Evolutionary conservation across 768 basidiomycete species (phyloP).

Genomic region (Boletus vinaceobasis): DNA sequence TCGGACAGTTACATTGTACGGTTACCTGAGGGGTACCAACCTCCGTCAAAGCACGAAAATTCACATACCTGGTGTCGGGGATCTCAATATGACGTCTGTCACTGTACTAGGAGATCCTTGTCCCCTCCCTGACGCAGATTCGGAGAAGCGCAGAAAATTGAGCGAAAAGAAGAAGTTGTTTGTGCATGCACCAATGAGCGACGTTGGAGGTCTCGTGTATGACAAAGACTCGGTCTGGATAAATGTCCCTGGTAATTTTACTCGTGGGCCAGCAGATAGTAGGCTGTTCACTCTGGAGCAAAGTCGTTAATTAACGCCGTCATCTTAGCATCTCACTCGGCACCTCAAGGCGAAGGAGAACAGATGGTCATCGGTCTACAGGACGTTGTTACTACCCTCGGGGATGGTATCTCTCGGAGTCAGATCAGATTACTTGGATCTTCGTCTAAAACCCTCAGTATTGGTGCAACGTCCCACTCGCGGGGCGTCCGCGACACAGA

Average conservation of each 20-base stretch:
- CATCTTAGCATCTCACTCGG: slow-evolving; percentile 57
- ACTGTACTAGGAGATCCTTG: slow-evolving; percentile 88
- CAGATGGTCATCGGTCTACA: slow-evolving; percentile 97
- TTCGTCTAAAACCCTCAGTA: slow-evolving; percentile 67
- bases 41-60: slow-evolving; percentile 72
- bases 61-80: slow-evolving; percentile 94
- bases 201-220: slow-evolving; percentile 93
- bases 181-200: slow-evolving; percentile 98
- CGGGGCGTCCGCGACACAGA: slow-evolving; percentile 38
- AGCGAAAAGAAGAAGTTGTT: slow-evolving; percentile 93
- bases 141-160: slow-evolving; percentile 87
- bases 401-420: slow-evolving; percentile 75
- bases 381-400: slow-evolving; percentile 78
- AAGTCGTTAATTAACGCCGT: background rate
- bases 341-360: slow-evolving; percentile 88
- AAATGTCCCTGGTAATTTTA: slow-evolving; percentile 94
- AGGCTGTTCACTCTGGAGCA: slow-evolving; percentile 15
- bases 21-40: slow-evolving; percentile 91
- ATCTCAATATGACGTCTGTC: slow-evolving; percentile 73
- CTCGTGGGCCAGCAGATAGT: slow-evolving; percentile 69
- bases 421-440: slow-evolving; percentile 81
- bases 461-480: slow-evolving; percentile 30
- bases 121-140: slow-evolving; percentile 86
- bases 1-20: slow-evolving; percentile 90
- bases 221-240: slow-evolving; percentile 99